Percentiles rank a stretch among this genome's conserved stretches.
Conservation (phyloP, 495 filamentous ascomycete species). For the Penicillium pancosmium region DNA sequence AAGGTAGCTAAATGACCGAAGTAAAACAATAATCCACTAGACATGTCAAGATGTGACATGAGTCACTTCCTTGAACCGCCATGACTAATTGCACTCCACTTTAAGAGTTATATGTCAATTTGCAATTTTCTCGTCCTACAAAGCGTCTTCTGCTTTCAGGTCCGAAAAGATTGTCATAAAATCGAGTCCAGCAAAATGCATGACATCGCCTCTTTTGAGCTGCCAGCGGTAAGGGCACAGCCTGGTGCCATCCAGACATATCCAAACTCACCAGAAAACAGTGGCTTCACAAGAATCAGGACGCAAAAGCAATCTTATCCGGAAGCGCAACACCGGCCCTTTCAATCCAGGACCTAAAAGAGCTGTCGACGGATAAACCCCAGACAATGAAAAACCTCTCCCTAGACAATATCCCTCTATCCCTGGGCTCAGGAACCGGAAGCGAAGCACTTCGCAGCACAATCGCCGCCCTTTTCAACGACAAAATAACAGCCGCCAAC, state of each 20-base stretch:
- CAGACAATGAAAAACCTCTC: constrained; percentile 11
- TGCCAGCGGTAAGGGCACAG: not conserved
- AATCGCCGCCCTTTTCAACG: constrained; percentile 14
- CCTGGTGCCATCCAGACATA: not conserved
- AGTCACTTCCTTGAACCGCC: not conserved
- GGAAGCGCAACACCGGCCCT: constrained; percentile 15
- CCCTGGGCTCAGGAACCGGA: constrained; percentile 7
- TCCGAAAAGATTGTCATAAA: no score
- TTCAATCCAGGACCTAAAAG: constrained; percentile 15
- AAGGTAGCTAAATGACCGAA: no score
- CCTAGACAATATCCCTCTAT: not conserved
- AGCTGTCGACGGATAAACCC: constrained; percentile 15
- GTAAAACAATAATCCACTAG: no score
- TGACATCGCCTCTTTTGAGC: not conserved
- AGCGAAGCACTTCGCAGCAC: constrained; percentile 12
- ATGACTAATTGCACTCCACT: not conserved
- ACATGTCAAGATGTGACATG: not conserved
- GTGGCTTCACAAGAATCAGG: not conserved
- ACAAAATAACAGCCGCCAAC: constrained; percentile 5
- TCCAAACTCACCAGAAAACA: not conserved
- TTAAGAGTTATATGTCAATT: no score
- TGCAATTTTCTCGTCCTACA: no score
- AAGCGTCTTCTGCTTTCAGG: no score
- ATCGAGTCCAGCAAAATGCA: not conserved
- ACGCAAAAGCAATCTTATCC: not conserved